A percentile compares a stretch with the other conserved stretches of the same genome.
phyloP scores from a whole-genome alignment of 2,329 filamentous ascomycete genomes.

The Davidsoniella australis region DNA sequence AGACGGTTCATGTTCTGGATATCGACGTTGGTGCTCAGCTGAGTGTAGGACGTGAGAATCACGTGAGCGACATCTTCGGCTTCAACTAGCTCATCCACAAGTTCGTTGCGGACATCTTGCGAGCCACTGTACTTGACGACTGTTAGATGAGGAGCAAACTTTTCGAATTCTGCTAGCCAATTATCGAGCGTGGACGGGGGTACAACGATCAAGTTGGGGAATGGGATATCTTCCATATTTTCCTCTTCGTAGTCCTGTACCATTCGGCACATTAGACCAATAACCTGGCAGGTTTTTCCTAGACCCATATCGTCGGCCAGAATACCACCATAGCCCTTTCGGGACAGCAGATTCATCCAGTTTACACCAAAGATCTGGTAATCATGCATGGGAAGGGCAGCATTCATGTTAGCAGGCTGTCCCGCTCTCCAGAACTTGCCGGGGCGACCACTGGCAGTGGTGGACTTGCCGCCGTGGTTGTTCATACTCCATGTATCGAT shows the following conservation, averaged over 20 bases:
- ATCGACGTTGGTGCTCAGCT: constrained; percentile 36
- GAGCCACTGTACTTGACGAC: constrained; percentile 56
- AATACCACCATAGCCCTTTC: constrained; percentile 68
- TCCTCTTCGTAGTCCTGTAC: constrained; percentile 40
- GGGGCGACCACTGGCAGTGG: neutral
- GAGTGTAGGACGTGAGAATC: constrained; percentile 42
- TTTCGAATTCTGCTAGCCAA: constrained; percentile 79
- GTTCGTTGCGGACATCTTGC: constrained; percentile 47
- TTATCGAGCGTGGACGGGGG: constrained; percentile 90
- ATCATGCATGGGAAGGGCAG: constrained; percentile 65
- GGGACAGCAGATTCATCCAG: constrained; percentile 76
- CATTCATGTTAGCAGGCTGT: constrained; percentile 64
- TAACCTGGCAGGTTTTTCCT: constrained; percentile 94
- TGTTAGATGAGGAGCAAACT: constrained; percentile 62
- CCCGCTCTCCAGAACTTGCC: constrained; percentile 15
- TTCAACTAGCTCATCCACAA: constrained; percentile 44
- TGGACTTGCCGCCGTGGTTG: constrained; percentile 23
- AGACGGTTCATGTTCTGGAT: constrained; percentile 32
- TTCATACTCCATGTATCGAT: constrained; percentile 34
- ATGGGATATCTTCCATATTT: constrained; percentile 24
- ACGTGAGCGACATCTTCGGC: constrained; percentile 38
- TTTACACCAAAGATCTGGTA: constrained; percentile 92
- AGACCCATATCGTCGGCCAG: constrained; percentile 94
- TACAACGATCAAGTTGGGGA: constrained; percentile 75
- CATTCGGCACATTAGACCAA: constrained; percentile 74